Conservation (phyloP, 345 rosid species). For the Clausena lansium region DNA sequence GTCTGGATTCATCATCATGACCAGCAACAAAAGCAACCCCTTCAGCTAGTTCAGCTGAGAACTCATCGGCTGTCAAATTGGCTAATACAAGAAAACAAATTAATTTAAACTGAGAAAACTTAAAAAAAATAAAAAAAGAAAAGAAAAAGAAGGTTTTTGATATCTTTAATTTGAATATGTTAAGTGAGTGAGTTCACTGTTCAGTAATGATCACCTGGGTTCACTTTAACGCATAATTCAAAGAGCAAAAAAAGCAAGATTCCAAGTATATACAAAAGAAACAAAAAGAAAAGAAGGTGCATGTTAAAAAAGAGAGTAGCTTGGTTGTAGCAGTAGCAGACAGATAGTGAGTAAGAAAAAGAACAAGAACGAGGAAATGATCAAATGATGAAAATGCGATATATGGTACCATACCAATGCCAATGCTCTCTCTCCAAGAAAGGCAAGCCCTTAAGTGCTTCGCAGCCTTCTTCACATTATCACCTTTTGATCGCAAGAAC, state of each 20-base stretch:
- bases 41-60: conserved; percentile 77
- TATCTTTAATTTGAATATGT: conserved; percentile 13
- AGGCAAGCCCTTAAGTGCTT: conserved; percentile 79
- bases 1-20: conserved; percentile 79
- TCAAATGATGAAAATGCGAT: no score
- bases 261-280: conserved; percentile 8
- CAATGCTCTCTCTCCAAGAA: conserved; percentile 80
- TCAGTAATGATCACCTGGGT: conserved; percentile 26
- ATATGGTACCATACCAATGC: conserved; percentile 64
- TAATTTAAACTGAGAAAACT: background rate
- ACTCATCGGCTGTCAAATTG: conserved; percentile 81
- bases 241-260: conserved; percentile 33
- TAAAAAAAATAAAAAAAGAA: background rate
- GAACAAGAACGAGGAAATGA: background rate
- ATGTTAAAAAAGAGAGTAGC: conserved; percentile 14
- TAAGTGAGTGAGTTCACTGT: conserved; percentile 25
- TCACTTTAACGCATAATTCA: conserved; percentile 43
- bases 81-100: conserved; percentile 33
- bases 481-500: conserved; percentile 75
- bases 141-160: background rate
- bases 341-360: conserved; percentile 3
- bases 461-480: conserved; percentile 77
- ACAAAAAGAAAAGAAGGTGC: conserved; percentile 28
- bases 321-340: background rate
- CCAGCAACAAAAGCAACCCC: conserved; percentile 89